Percentiles rank a stretch among this genome's conserved stretches.
Evolutionary conservation across 441 rosid species (phyloP).

Genomic region (Erodium texanum): DNA sequence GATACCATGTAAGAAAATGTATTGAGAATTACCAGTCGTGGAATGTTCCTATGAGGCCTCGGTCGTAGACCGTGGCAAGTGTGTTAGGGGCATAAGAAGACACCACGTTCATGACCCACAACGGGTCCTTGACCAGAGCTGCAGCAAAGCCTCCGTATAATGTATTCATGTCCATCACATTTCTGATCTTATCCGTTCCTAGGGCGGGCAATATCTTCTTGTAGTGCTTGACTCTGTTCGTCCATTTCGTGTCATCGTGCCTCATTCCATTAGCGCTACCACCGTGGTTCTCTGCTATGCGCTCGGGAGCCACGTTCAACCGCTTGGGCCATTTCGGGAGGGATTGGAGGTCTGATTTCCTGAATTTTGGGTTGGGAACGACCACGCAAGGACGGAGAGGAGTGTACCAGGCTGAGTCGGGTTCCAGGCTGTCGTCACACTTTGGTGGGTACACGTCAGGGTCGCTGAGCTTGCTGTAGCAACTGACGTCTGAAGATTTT

Average conservation of each 20-base stretch:
- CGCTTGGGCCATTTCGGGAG: conserved; percentile 81
- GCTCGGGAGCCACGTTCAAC: conserved; percentile 60
- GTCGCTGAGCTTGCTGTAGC: conserved; percentile 54
- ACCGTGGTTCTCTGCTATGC: conserved; percentile 56
- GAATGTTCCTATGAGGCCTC: conserved; percentile 86
- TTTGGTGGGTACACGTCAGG: conserved; percentile 74
- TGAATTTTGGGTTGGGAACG: conserved; percentile 58
- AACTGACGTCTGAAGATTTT: conserved; percentile 53
- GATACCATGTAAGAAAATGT: background rate
- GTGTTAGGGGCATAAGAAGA: conserved; percentile 76
- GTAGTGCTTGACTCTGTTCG: conserved; percentile 67
- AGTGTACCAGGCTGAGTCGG: conserved; percentile 96
- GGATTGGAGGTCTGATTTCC: conserved; percentile 49
- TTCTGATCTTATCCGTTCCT: conserved; percentile 75
- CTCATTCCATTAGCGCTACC: conserved; percentile 57
- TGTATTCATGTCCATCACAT: conserved; percentile 97
- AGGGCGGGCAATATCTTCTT: conserved; percentile 69
- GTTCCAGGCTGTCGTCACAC: conserved; percentile 92
- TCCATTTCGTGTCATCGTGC: conserved; percentile 77
- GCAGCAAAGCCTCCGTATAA: conserved; percentile 88
- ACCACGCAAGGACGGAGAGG: conserved; percentile 82
- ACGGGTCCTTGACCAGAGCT: conserved; percentile 56
- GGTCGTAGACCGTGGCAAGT: conserved; percentile 71
- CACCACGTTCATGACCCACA: conserved; percentile 94
- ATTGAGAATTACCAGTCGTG: conserved; percentile 64